phyloP scores from a whole-genome alignment of 306 rosid genomes.

The Herpetospermum pedunculosum region DNA sequence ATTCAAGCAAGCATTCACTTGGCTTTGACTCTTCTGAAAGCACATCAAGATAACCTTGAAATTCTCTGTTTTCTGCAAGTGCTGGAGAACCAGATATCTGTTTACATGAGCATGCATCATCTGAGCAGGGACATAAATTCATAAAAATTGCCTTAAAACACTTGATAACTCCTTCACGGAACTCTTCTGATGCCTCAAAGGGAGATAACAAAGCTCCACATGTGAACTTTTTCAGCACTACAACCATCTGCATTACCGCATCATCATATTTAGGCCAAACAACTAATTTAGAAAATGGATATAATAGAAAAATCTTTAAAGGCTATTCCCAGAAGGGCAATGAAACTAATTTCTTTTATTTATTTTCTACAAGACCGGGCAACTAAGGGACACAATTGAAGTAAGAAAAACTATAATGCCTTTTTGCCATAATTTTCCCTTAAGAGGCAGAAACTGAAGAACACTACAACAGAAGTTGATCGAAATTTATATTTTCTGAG shows the following conservation, averaged over 20 bases:
- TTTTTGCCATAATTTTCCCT: background rate
- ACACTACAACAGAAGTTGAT: too few relatives aligned
- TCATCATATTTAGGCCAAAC: conserved; percentile 11
- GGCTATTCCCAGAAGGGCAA: conserved; percentile 1
- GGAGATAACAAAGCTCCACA: conserved; percentile 81
- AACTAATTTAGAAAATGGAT: background rate
- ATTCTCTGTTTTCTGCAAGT: conserved; percentile 33
- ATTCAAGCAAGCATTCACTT: conserved; percentile 65
- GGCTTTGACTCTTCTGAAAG: conserved; percentile 37
- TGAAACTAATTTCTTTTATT: background rate
- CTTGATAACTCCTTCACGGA: conserved; percentile 80
- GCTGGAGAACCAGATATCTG: conserved; percentile 38
- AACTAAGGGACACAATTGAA: background rate
- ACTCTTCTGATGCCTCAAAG: conserved; percentile 90
- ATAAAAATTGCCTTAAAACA: conserved; percentile 62
- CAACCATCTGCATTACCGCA: conserved; percentile 69
- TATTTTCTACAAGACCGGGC: background rate
- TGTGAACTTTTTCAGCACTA: conserved; percentile 80
- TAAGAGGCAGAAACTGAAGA: background rate
- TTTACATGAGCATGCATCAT: conserved; percentile 50
- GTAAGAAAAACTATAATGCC: background rate
- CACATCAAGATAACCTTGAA: conserved; percentile 14
- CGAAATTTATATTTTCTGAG: background rate
- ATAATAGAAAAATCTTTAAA: background rate
- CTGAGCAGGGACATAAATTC: conserved; percentile 52